Conservation (phyloP, 1,284 basidiomycete genomes). For the Hemileia vastatrix region DNA sequence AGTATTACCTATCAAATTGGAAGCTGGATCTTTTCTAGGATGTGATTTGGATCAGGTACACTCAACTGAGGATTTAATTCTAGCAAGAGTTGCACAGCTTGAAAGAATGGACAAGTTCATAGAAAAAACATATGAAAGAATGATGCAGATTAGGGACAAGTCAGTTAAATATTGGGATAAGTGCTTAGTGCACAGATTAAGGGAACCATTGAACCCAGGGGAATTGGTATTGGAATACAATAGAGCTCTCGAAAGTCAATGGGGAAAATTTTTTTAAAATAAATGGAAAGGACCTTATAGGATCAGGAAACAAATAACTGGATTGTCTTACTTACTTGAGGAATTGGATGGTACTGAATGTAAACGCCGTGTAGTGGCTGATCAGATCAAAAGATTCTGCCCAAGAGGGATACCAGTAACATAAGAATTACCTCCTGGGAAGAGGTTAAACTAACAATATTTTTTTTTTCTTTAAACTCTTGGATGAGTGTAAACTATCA, state of each 20-base stretch:
- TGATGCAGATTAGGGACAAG: not conserved
- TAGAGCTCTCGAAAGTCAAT: slow-evolving; percentile 7
- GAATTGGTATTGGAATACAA: slow-evolving; percentile 7
- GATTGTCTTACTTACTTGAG: not conserved
- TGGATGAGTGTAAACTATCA: too few relatives aligned
- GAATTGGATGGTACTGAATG: not conserved
- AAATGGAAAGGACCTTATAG: slow-evolving; percentile 12
- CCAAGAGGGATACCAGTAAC: not conserved
- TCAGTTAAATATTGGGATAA: slow-evolving; percentile 8
- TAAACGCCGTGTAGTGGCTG: not conserved
- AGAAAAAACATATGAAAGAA: too few relatives aligned
- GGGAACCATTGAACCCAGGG: slow-evolving; percentile 1
- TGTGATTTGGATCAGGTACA: too few relatives aligned
- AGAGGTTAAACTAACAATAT: too few relatives aligned
- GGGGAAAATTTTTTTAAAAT: slow-evolving; percentile 11
- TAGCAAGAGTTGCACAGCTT: too few relatives aligned
- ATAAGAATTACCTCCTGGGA: too few relatives aligned
- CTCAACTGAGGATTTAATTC: too few relatives aligned
- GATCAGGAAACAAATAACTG: not conserved
- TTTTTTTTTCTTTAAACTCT: too few relatives aligned
- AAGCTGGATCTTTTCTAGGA: too few relatives aligned
- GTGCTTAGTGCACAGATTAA: not conserved
- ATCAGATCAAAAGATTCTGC: slow-evolving; percentile 1
- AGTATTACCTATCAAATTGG: too few relatives aligned
- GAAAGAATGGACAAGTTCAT: too few relatives aligned